A percentile compares a stretch with the other conserved stretches of the same genome.
These are phyloP conservation scores for Phaeosphaeriaceae sp. DNA, from an alignment of 2,329 filamentous ascomycete genomes.

Conservation along the genomic window DNA sequence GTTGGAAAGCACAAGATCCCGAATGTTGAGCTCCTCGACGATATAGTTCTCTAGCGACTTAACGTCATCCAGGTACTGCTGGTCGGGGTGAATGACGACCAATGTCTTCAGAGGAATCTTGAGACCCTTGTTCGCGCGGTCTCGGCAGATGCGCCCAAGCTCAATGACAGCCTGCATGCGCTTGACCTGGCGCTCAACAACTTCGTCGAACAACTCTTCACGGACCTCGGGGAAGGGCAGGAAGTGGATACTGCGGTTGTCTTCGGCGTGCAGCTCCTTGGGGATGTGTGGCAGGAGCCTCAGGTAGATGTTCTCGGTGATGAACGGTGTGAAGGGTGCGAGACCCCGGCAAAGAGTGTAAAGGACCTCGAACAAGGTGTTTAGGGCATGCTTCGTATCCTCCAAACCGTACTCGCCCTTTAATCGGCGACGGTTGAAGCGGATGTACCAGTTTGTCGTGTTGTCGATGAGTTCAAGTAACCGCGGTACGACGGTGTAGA, in stretches of 20 bases:
- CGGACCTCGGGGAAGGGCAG: conserved; percentile 87
- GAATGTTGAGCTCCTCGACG: conserved; percentile 88
- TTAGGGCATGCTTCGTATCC: conserved; percentile 88
- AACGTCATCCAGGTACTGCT: conserved; percentile 84
- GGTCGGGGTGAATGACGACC: conserved; percentile 84
- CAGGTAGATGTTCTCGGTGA: conserved; percentile 93
- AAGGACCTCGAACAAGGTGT: conserved; percentile 92
- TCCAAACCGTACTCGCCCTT: conserved; percentile 88
- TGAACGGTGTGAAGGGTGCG: conserved; percentile 93
- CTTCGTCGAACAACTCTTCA: conserved; percentile 84
- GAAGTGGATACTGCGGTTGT: conserved; percentile 90
- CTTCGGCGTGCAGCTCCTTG: conserved; percentile 70
- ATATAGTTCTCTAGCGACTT: conserved; percentile 88
- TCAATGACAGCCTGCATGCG: conserved; percentile 98
- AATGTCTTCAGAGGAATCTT: conserved; percentile 92
- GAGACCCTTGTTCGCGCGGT: conserved; percentile 81
- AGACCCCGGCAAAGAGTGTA: conserved; percentile 87
- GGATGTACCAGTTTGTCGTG: conserved; percentile 98
- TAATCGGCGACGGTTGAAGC: conserved; percentile 88
- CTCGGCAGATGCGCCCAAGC: conserved; percentile 82
- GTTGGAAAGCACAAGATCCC: conserved; percentile 80
- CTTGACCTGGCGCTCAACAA: conserved; percentile 83
- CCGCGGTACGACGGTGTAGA: conserved; percentile 89
- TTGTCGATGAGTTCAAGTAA: conserved; percentile 87
- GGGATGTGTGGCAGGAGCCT: conserved; percentile 84